A percentile compares a stretch with the other conserved stretches of the same genome.
Evolutionary conservation across 2,329 filamentous ascomycete genomes (phyloP).

Genomic region (Exophiala mesophila): DNA sequence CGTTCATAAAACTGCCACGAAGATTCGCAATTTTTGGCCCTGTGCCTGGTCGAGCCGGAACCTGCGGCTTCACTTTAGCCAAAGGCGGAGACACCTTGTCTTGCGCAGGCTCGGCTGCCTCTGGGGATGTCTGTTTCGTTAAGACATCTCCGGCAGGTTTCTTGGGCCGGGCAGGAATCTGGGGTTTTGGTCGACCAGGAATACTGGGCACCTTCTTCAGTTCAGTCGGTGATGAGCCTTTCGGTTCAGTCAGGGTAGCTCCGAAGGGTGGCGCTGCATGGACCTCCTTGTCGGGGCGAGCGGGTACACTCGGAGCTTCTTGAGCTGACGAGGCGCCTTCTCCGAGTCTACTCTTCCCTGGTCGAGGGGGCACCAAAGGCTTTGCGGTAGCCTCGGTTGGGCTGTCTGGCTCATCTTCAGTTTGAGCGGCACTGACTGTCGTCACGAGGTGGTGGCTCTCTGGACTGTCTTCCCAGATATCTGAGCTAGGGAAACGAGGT

Average conservation of each 20-base stretch:
- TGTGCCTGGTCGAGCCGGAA: constrained; percentile 72
- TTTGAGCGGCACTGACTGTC: constrained; percentile 56
- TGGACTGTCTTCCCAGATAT: constrained; percentile 92
- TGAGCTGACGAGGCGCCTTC: constrained; percentile 23
- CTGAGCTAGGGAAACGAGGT: constrained; percentile 80
- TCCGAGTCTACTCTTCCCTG: constrained; percentile 26
- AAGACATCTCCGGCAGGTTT: constrained; percentile 34
- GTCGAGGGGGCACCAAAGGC: constrained; percentile 30
- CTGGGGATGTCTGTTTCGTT: constrained; percentile 35
- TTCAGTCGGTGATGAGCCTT: constrained; percentile 41
- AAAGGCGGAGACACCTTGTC: constrained; percentile 35
- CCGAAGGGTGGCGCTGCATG: constrained; percentile 32
- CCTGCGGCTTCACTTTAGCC: constrained; percentile 71
- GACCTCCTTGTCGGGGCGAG: constrained; percentile 31
- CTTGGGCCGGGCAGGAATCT: constrained; percentile 62
- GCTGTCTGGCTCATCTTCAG: constrained; percentile 46
- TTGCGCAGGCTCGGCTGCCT: constrained; percentile 37
- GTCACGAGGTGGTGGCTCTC: constrained; percentile 77
- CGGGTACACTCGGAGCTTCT: constrained; percentile 27
- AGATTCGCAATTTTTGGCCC: constrained; percentile 79
- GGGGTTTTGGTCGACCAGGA: constrained; percentile 59
- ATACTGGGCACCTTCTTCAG: constrained; percentile 48
- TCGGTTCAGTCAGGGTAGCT: constrained; percentile 33
- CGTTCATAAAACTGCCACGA: constrained; percentile 86
- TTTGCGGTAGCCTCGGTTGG: constrained; percentile 27